phyloP scores from a whole-genome alignment of 805 yeast genomes.

The Metschnikowia henanensis region DNA sequence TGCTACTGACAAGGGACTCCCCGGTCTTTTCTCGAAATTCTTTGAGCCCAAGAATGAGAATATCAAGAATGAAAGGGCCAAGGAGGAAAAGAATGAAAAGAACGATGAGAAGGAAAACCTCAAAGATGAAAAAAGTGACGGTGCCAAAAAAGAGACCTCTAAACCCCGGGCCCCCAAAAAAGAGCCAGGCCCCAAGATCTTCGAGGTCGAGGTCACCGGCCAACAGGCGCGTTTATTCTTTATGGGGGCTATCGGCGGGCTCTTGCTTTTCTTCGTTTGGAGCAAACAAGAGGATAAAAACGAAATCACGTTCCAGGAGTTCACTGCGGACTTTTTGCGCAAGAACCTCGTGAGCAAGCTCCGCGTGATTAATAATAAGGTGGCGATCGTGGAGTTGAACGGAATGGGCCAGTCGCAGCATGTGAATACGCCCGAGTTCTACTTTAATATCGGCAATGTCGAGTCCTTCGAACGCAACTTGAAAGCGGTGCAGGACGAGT shows the following conservation, averaged over 20 bases:
- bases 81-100: too few species aligned
- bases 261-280: slow-evolving; percentile 25
- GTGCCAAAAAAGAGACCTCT: slow-evolving; percentile 1
- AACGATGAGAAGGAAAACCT: too few species aligned
- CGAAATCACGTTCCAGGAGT: slow-evolving; percentile 91
- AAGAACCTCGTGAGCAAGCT: slow-evolving; percentile 75
- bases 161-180: slow-evolving; percentile 3
- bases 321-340: slow-evolving; percentile 69
- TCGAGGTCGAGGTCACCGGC: slow-evolving; percentile 26
- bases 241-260: slow-evolving; percentile 31
- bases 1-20: background rate
- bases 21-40: background rate
- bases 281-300: slow-evolving; percentile 22
- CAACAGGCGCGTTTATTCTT: slow-evolving; percentile 29
- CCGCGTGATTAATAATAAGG: slow-evolving; percentile 71
- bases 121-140: background rate
- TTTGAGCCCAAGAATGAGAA: background rate
- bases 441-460: slow-evolving; percentile 84
- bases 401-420: slow-evolving; percentile 55
- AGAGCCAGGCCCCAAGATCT: slow-evolving; percentile 1
- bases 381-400: slow-evolving; percentile 70
- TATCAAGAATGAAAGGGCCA: too few species aligned
- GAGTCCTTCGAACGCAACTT: slow-evolving; percentile 84
- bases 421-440: slow-evolving; percentile 23
- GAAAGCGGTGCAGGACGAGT: slow-evolving; percentile 71